phyloP scores from a whole-genome alignment of 2,329 filamentous ascomycete genomes.

The Didymella lethalis region DNA sequence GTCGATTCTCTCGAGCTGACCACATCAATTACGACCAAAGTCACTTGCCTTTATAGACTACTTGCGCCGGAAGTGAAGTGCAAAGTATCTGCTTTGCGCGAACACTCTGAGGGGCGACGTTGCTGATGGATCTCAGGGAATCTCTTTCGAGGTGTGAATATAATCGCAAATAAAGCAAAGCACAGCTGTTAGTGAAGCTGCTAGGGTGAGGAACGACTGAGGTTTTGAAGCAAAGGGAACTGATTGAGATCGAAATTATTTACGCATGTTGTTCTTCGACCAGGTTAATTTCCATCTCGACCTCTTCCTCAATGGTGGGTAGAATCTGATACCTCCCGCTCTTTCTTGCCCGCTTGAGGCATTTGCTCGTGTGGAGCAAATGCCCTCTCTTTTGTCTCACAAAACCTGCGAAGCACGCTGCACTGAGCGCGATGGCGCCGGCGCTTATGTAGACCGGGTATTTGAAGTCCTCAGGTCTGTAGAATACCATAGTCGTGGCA shows the following conservation, averaged over 20 bases:
- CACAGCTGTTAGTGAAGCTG: no score
- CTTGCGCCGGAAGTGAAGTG: no score
- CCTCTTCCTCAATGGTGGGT: conserved; percentile 36
- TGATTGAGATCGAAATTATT: not conserved
- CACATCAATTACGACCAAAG: no score
- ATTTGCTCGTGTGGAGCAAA: conserved; percentile 40
- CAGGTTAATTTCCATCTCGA: conserved; percentile 17
- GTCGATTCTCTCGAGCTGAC: no score
- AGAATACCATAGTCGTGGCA: conserved; percentile 70
- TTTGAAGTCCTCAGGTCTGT: conserved; percentile 68
- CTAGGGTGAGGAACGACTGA: no score
- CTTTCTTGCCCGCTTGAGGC: conserved; percentile 28
- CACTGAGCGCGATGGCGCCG: conserved; percentile 59
- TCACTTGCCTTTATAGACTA: no score
- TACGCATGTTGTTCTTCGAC: conserved; percentile 4
- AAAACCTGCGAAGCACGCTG: conserved; percentile 63
- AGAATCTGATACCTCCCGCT: conserved; percentile 27
- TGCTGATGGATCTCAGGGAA: no score
- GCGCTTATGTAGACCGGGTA: conserved; percentile 69
- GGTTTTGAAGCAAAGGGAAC: no score
- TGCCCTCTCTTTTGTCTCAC: conserved; percentile 67
- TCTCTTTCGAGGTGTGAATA: no score
- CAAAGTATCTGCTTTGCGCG: no score
- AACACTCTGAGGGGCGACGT: no score
- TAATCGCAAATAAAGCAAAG: no score